Conservation (phyloP, 345 rosid species). For the Pugionium cornutum region DNA sequence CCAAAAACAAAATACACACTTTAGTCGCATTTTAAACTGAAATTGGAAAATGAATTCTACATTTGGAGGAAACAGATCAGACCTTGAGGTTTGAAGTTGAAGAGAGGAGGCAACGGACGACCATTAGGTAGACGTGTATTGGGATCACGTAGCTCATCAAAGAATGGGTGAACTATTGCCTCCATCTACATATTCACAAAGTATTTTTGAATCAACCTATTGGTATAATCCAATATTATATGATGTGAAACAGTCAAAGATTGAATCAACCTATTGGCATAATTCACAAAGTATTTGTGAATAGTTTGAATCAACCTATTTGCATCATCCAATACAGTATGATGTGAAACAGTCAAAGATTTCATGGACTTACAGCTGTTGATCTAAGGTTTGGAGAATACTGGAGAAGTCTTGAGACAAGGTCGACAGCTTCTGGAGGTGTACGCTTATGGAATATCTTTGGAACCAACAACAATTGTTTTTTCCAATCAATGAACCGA, state of each 20-base stretch:
- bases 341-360: background rate
- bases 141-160: constrained; percentile 78
- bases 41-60: background rate
- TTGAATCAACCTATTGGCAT: no score
- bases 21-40: background rate
- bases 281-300: no score
- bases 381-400: constrained; percentile 65
- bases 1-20: background rate
- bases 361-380: constrained; percentile 51
- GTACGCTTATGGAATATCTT: constrained; percentile 69
- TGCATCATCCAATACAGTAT: background rate
- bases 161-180: constrained; percentile 71
- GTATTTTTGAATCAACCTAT: no score
- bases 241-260: no score
- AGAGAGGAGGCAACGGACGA: constrained; percentile 73
- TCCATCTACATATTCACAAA: constrained; percentile 33
- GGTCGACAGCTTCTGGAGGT: constrained; percentile 38
- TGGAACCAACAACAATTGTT: constrained; percentile 5
- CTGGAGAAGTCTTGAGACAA: constrained; percentile 62
- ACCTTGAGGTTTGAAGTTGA: constrained; percentile 53
- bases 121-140: constrained; percentile 73
- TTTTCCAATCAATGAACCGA: background rate
- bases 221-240: no score
- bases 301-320: no score
- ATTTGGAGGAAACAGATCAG: constrained; percentile 11